Evolutionary conservation across 495 filamentous ascomycete genomes (phyloP), one percentile per base, ranked within the genome.

Genomic region (Daldinia caldariorum): DNA sequence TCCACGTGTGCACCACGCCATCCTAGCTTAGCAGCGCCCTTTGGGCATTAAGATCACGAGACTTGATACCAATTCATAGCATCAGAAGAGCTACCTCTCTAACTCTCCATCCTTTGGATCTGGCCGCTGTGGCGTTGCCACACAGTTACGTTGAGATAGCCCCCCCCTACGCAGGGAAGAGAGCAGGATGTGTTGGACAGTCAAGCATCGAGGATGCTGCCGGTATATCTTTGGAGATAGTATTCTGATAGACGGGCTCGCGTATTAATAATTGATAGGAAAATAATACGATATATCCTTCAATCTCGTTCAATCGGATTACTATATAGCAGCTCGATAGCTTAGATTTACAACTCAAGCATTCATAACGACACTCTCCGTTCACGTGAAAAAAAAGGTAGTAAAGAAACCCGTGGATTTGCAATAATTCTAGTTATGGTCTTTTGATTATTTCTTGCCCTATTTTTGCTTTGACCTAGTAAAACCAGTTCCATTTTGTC

Each of bases 401-500:
- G 26, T 26, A 7, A 35, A 39, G 20, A 39, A 57, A 22, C 7
- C 37, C 22, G 37, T 47, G 20, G 20, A 31, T 43, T 39, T 41
- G 50, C 26, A 26, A 26, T 32, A 55, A 45, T 63, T 29, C 37
- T 22, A 3, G 43, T 2, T 50, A 50, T 35, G 34, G 22, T 16
- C 2, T 51, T 39, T 50, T 26, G 1, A 3, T 26, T 6, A 22
- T 50, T 39, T 34, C 20, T 55, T 58, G 47, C 62, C 43, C 54
- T 58, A 39, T 53, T 29, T 35, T 35, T 35, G 34, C 3, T 64
- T 39, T 58, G 29, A 47, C 35, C 31, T 47, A 49, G 55, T 18
- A 66, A 38, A 59, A 20, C 50, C 45, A 54, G 35, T 53, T 16
- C 63, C 49, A 35, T 5, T 61, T 63, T 69, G 26, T 69, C 60